These are phyloP conservation scores for Bathelium albidoporum DNA, from an alignment of 495 filamentous ascomycete species.

Conservation along the genomic window DNA sequence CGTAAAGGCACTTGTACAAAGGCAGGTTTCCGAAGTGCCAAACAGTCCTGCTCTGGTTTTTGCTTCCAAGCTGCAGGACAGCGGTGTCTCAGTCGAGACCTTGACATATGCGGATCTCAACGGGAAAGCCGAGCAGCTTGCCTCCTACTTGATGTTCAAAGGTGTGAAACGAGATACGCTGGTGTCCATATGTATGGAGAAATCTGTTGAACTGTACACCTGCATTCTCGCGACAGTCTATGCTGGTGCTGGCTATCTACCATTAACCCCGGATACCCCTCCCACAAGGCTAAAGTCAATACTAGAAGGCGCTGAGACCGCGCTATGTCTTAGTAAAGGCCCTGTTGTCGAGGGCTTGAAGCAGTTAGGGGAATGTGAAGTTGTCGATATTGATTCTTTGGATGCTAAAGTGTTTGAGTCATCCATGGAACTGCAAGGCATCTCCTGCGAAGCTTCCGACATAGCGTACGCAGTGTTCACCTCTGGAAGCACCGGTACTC, in stretches of 20 bases:
- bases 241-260: slow-evolving; percentile 62
- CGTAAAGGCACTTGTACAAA: slow-evolving; percentile 46
- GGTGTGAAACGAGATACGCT: slow-evolving; percentile 42
- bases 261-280: slow-evolving; percentile 56
- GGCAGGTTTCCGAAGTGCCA: slow-evolving; percentile 37
- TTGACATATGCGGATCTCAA: slow-evolving; percentile 57
- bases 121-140: slow-evolving; percentile 51
- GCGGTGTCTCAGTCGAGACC: slow-evolving; percentile 22
- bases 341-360: not conserved
- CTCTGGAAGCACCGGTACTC: slow-evolving; percentile 53
- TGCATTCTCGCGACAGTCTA: slow-evolving; percentile 64
- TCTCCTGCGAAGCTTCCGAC: slow-evolving; percentile 8
- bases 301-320: slow-evolving; percentile 41
- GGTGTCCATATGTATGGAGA: slow-evolving; percentile 60
- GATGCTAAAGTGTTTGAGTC: not conserved
- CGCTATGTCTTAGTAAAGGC: slow-evolving; percentile 35
- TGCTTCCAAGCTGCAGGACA: slow-evolving; percentile 34
- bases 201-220: slow-evolving; percentile 55
- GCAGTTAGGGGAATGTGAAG: not conserved
- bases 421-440: slow-evolving; percentile 9
- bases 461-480: slow-evolving; percentile 51
- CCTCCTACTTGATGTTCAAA: slow-evolving; percentile 40
- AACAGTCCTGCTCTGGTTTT: slow-evolving; percentile 50
- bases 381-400: slow-evolving; percentile 1
- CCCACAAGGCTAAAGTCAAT: slow-evolving; percentile 43